Conservation (phyloP, 164 flowering plant species). For the Stephania cephalantha region DNA sequence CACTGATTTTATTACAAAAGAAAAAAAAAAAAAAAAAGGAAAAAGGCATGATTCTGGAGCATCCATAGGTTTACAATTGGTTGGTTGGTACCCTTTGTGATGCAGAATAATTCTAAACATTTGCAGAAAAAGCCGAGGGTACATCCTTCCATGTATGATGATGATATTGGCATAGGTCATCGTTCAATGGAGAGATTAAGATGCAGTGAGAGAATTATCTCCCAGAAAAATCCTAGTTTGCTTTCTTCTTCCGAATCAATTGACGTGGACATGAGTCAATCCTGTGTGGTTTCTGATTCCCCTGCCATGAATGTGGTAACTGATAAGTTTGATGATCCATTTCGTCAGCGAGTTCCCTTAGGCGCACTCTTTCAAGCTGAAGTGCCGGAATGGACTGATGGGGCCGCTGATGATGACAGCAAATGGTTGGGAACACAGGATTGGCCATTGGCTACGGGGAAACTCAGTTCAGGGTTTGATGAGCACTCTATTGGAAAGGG, state of each 20-base stretch:
- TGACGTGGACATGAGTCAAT: slow-evolving; percentile 12
- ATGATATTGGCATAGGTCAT: slow-evolving; percentile 22
- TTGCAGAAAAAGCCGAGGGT: slow-evolving; percentile 62
- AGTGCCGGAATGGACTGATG: slow-evolving; percentile 64
- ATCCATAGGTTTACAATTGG: neutral
- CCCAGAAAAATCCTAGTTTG: slow-evolving; percentile 22
- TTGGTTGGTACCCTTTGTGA: neutral
- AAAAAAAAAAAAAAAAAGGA: neutral
- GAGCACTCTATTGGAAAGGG: slow-evolving; percentile 66
- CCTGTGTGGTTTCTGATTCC: slow-evolving; percentile 18
- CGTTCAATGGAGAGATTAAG: slow-evolving; percentile 37
- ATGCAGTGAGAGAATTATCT: slow-evolving; percentile 33
- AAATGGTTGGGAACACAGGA: slow-evolving; percentile 68
- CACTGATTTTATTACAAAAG: too few relatives aligned
- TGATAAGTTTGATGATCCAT: slow-evolving; percentile 14
- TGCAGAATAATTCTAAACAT: neutral
- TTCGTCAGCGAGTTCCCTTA: slow-evolving; percentile 30
- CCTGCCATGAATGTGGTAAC: slow-evolving; percentile 17
- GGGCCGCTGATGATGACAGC: slow-evolving; percentile 38
- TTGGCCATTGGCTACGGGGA: slow-evolving; percentile 52
- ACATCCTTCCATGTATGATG: slow-evolving; percentile 81
- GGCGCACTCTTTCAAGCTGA: slow-evolving; percentile 60
- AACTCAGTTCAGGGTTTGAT: slow-evolving; percentile 27
- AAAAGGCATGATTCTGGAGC: neutral
- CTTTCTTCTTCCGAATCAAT: slow-evolving; percentile 23